Base-by-base conservation (phyloP, 192 early-diverging fungal genomes). In the Umbelopsis isabellina region DNA sequence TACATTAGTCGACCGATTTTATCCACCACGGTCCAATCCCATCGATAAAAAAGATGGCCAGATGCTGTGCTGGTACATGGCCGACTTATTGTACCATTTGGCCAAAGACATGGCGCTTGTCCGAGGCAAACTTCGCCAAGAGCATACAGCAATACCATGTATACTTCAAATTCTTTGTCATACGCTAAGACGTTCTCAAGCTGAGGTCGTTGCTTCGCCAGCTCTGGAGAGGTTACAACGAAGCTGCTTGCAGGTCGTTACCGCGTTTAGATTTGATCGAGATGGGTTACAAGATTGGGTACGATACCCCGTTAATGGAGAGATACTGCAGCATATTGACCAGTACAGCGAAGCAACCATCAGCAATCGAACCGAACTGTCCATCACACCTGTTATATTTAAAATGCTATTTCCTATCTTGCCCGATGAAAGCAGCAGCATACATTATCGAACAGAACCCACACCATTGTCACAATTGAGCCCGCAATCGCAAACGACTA, bases 101-200 rank as follows among this genome's bases (percentile, higher is more conserved):
- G 55, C 55, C 2, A 61, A 61, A 61, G 55, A 61, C 55, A 61
- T 61, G 55, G 55, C 55, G 13, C 30, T 61, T 30, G 55, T 61
- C 1, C 25, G 55, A 27, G 55, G 55, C 30, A 61, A 61, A 61
- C 12, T 61, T 35, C 55, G 55, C 4, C 55, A 61, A 61, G 55
- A 37, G 13, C 55, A 61, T 4, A 15, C 11, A 61, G 55, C 27
- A 1, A 61, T 61, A 35, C 55, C 55, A 33, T 61, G 55, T 35
- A 35, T 61, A 16, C 55, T 61, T 0, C 55, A 61, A 35, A 61
- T 61, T 35, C 30, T 61, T 15, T 61, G 55, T 18, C 55, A 61
- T n/a, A 35, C 55, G 3, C 13, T 61, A 27, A 37, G 55, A 15
- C 13, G 13, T 15, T 2, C 30, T 12, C 55, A 61, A 25, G 27